Evolutionary conservation across 2,329 filamentous ascomycete species (phyloP), one percentile per base, ranked within the genome.

Genomic region (Phoma sp.): DNA sequence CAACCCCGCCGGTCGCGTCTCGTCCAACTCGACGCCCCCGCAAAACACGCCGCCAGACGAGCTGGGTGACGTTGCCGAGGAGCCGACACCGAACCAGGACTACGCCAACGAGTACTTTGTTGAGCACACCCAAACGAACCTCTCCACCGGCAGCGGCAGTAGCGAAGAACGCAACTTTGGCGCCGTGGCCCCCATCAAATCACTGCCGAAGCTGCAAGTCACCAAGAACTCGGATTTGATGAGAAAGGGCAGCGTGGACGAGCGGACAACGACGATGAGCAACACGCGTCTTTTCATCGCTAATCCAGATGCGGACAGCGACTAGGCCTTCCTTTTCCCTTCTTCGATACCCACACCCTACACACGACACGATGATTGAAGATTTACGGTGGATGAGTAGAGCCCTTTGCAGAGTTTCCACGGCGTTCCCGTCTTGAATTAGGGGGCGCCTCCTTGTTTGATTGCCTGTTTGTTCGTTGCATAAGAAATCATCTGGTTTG

Each of bases 241-340:
- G 67, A 82, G 91, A 64, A 83, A 90, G 68, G 91, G 91, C 52
- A 95, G 91, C 70, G 90, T 96, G 43, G 91, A 95, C 71, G 91
- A 95, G 75, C 82, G 89, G 68, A 90, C 89, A 5, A 88, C 86
- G 76, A 93, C 90, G 1, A 88, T 95, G 73, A 80, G 78, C 52
- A 79, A 77, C 56, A 83, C 85, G 43, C 84, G 91, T 59, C 82
- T 96, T 55, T 95, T 90, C 75, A 92, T 96, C 70, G 91, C 91
- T 66, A 96, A 96, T 75, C 91, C 91, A 17, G 91, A 95, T 75
- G 84, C 79, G 8, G 53, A 57, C 57, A 80, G 78, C 67, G 79
- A 81, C 63, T 81, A 27, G 49, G 37, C 43, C 27, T 45, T 51
- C 35, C 48, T 45, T 58, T 57, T 57, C 48, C 54, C 51, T 68